Conservation (phyloP, 345 rosid species). For the Eutrema heterophyllum region DNA sequence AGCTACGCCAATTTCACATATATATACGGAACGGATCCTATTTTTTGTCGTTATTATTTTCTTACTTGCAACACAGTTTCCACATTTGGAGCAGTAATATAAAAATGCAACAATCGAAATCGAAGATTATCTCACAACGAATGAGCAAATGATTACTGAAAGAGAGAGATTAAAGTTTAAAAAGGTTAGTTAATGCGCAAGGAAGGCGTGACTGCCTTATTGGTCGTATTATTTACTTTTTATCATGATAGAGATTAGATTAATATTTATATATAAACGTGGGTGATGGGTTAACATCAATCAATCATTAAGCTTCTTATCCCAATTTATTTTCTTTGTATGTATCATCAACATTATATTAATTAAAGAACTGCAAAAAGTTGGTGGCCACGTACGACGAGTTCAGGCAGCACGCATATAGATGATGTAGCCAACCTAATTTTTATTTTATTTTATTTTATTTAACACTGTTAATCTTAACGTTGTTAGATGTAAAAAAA, state of each 20-base stretch:
- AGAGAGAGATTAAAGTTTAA: background rate
- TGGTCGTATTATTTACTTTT: conserved; percentile 13
- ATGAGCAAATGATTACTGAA: conserved; percentile 24
- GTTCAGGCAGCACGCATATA: background rate
- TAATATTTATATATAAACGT: conserved; percentile 1
- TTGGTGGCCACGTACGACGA: conserved; percentile 19
- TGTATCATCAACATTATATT: conserved; percentile 14
- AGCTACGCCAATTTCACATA: background rate
- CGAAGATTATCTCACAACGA: background rate
- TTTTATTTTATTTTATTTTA: background rate
- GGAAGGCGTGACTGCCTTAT: conserved; percentile 11
- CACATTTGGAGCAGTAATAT: conserved; percentile 9
- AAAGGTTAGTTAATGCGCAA: conserved; percentile 17
- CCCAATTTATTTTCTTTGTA: conserved; percentile 9
- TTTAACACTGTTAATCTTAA: background rate
- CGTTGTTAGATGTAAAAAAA: background rate
- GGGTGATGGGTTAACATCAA: conserved; percentile 30
- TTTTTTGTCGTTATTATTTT: background rate
- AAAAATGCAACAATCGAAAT: background rate
- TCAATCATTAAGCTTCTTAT: conserved; percentile 35
- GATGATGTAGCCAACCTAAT: background rate
- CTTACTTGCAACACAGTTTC: background rate
- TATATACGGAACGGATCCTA: background rate
- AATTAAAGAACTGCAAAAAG: conserved; percentile 3
- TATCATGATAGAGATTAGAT: conserved; percentile 6